Base-by-base conservation (phyloP, 371 early-diverging fungal genomes). In the Apophysomyces variabilis region DNA sequence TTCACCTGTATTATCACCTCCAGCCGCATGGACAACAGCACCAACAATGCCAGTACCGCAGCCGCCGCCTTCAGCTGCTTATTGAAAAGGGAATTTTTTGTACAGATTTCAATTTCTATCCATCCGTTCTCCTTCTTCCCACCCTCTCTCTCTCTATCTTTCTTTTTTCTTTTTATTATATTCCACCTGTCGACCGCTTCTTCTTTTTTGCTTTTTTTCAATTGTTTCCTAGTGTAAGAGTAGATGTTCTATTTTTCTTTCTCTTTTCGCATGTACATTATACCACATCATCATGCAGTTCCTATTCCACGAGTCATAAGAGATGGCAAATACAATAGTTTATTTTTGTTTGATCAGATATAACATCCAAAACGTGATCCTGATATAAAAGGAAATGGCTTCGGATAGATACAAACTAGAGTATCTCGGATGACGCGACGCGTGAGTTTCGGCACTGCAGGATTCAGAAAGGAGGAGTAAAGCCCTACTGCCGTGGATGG, bases 231-330 rank as follows among this genome's bases (percentile, higher is more conserved):
- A 67, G 58, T 36, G 57, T 45, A 18, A 67, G 14, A 60, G 41
- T 60, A 50, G 18, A 21, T 16, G 8, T 13, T 41, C 13, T 41
- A 11, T 41, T 41, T 41, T 41, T 41, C 41, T 11, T 41, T 41
- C 41, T 41, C 41, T 41, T 13, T 50, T 50, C 3, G 54, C 54
- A 50, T 50, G 54, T 50, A 50, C 21, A 50, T 50, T 47, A n/a
- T 21, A 50, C 21, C 21, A 50, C 21, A 50, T 50, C 13, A 41
- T 41, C 41, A 41, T 41, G 54, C 21, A 50, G 9, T 21, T 47
- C 7, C 21, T 8, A 26, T 57, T 63, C 54, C 26, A 73, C 65
- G 61, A 73, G 26, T 45, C 46, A 45, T 45, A 26, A 26, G 32
- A 26, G 32, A 26, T 26, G 32, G 3, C 32, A 26, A 26, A 26